phyloP scores from a whole-genome alignment of 192 early-diverging fungal species.

The Gigaspora rosea region DNA sequence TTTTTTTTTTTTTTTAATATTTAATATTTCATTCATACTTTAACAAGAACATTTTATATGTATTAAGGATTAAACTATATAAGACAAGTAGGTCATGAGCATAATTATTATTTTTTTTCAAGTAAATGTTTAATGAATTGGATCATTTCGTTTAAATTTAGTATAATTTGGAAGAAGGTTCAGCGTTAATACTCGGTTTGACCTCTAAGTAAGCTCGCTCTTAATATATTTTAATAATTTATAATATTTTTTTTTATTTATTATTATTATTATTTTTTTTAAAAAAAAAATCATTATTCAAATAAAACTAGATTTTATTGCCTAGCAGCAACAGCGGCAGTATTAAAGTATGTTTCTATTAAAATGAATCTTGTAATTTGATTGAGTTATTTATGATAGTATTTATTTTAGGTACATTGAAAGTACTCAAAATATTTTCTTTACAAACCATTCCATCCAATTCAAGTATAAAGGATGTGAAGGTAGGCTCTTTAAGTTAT shows the following conservation, averaged over 20 bases:
- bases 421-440: slow-evolving; percentile 50
- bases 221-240: neutral
- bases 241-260: slow-evolving; percentile 8
- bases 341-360: slow-evolving; percentile 44
- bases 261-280: neutral
- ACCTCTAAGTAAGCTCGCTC: slow-evolving; percentile 44
- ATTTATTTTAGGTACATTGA: slow-evolving; percentile 49
- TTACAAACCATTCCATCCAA: slow-evolving; percentile 51
- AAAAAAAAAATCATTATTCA: neutral
- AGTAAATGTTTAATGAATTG: slow-evolving; percentile 1
- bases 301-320: slow-evolving; percentile 48
- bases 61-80: slow-evolving; percentile 31
- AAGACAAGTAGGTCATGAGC: neutral
- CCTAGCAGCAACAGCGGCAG: slow-evolving; percentile 55
- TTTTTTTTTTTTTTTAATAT: slow-evolving; percentile 34
- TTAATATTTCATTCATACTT: neutral
- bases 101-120: slow-evolving; percentile 10
- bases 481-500: slow-evolving; percentile 35
- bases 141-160: slow-evolving; percentile 26
- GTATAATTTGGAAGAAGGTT: slow-evolving; percentile 54
- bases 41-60: neutral
- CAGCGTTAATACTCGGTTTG: slow-evolving; percentile 45
- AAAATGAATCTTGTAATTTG: neutral
- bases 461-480: slow-evolving; percentile 60
- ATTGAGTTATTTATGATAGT: neutral